Conservation (phyloP, 2,329 filamentous ascomycete genomes). For the Ophiostoma ulmi region DNA sequence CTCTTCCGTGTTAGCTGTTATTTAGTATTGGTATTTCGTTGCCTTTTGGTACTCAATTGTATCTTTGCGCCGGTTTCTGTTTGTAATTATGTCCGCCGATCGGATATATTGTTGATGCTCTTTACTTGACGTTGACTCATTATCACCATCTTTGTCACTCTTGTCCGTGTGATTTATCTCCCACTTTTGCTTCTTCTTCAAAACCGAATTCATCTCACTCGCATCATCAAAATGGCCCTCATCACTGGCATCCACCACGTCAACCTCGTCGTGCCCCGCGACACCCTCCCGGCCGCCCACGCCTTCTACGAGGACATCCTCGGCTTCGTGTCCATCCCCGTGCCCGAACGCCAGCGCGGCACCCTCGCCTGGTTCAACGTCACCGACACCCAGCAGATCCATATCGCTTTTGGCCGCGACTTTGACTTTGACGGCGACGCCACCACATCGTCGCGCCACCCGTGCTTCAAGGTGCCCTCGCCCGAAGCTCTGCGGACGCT, state of each 20-base stretch:
- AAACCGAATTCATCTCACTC: background rate
- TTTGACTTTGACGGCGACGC: conserved; percentile 31
- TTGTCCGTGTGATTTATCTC: background rate
- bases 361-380: conserved; percentile 58
- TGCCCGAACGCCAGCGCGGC: conserved; percentile 48
- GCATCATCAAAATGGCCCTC: conserved; percentile 24
- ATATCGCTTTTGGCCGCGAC: conserved; percentile 45
- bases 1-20: background rate
- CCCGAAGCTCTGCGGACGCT: conserved; percentile 45
- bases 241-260: conserved; percentile 42
- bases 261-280: conserved; percentile 53
- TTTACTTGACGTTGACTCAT: background rate
- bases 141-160: background rate
- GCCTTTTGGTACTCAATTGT: background rate
- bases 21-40: background rate
- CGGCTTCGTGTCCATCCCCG: conserved; percentile 47
- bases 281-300: conserved; percentile 47
- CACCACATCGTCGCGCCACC: conserved; percentile 45
- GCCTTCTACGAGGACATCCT: conserved; percentile 54
- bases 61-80: background rate
- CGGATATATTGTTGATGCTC: conserved; percentile 1
- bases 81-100: conserved; percentile 1
- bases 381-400: conserved; percentile 50
- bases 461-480: conserved; percentile 52
- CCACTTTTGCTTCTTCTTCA: background rate